Percentiles rank a stretch among this genome's conserved stretches.
phyloP scores from a whole-genome alignment of 2,329 filamentous ascomycete genomes.

The Stachybotrys chartarum region DNA sequence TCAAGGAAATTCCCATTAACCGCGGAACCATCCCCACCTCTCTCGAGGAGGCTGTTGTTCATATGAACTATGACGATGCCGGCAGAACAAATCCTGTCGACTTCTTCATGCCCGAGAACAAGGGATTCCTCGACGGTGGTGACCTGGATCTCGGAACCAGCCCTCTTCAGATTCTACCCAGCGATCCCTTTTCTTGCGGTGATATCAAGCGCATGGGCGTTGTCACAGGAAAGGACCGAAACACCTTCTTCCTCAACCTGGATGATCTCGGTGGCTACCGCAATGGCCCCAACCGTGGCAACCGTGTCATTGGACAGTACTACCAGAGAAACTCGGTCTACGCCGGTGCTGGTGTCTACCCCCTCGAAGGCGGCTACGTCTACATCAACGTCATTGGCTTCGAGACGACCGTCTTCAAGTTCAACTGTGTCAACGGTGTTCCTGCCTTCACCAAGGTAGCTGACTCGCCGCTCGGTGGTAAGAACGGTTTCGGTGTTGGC shows the following conservation, averaged over 20 bases:
- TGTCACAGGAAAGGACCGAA: not conserved
- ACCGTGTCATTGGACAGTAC: not conserved
- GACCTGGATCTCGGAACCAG: slow-evolving; percentile 1
- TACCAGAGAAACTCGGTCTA: slow-evolving; percentile 1
- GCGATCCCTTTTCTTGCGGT: slow-evolving; percentile 1
- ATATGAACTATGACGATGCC: not conserved
- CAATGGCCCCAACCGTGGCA: not conserved
- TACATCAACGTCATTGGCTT: slow-evolving; percentile 1
- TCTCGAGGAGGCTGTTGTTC: not conserved
- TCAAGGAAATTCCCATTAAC: slow-evolving; percentile 1
- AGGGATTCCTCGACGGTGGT: not conserved
- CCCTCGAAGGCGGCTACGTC: slow-evolving; percentile 1
- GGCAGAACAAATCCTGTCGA: not conserved
- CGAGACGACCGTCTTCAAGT: slow-evolving; percentile 1
- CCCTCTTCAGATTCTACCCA: not conserved
- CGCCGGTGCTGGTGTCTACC: not conserved
- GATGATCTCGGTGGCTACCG: slow-evolving; percentile 1
- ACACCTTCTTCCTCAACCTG: slow-evolving; percentile 1
- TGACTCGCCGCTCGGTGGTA: not conserved
- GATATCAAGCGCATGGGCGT: slow-evolving; percentile 1
- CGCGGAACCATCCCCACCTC: not conserved
- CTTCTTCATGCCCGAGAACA: slow-evolving; percentile 1
- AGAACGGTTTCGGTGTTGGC: slow-evolving; percentile 1
- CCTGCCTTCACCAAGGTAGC: slow-evolving; percentile 1
- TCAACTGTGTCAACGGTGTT: slow-evolving; percentile 2